Percentiles rank a stretch among this genome's conserved stretches.
Conservation (phyloP, 768 basidiomycete species). For the Leccinum pellstonianum region DNA sequence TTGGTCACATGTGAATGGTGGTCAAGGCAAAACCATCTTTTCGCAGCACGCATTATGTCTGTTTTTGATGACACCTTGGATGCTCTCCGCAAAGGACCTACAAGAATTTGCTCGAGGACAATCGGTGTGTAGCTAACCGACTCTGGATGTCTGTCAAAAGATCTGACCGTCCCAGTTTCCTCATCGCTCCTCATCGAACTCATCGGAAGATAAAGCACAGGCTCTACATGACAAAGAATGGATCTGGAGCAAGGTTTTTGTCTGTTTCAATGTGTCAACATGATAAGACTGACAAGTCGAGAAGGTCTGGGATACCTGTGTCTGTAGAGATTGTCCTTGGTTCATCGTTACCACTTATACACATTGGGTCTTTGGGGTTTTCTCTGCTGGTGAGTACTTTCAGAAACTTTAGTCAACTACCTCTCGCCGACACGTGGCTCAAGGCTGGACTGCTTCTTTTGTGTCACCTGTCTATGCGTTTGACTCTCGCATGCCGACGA, state of each 20-base stretch:
- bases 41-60: conserved; percentile 26
- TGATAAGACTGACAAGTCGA: conserved; percentile 6
- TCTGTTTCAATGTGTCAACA: neutral
- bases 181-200: conserved; percentile 10
- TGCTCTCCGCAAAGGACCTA: conserved; percentile 34
- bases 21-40: conserved; percentile 12
- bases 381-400: conserved; percentile 36
- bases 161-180: conserved; percentile 21
- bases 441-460: conserved; percentile 56
- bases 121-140: conserved; percentile 14
- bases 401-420: neutral
- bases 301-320: conserved; percentile 42
- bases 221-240: conserved; percentile 41
- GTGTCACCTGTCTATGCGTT: conserved; percentile 46
- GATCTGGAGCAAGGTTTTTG: conserved; percentile 53
- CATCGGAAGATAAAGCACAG: conserved; percentile 1
- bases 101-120: conserved; percentile 31
- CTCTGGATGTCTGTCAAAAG: neutral
- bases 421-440: conserved; percentile 6
- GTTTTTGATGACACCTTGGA: conserved; percentile 42
- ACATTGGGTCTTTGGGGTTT: conserved; percentile 44
- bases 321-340: conserved; percentile 34
- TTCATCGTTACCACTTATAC: conserved; percentile 45
- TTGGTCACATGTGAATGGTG: conserved; percentile 26
- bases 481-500: conserved; percentile 43